Percentiles rank a stretch among this genome's conserved stretches.
Conservation (phyloP, 78 protist genomes). For the Tieghemostelium lacteum region DNA sequence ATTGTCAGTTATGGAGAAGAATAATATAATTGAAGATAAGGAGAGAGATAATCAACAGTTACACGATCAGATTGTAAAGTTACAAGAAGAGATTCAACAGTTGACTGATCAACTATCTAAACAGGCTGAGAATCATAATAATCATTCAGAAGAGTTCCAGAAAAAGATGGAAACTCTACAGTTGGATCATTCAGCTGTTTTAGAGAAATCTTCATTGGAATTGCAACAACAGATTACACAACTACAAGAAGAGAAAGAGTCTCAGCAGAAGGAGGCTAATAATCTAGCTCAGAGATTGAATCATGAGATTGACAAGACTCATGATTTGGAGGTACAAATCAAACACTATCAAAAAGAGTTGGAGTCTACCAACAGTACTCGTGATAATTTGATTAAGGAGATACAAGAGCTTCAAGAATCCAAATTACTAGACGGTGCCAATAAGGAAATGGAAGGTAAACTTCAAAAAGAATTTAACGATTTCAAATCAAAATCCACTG, state of each 20-base stretch:
- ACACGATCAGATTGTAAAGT: neutral
- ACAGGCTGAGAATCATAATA: conserved; percentile 4
- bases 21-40: conserved; percentile 38
- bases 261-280: conserved; percentile 18
- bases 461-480: conserved; percentile 15
- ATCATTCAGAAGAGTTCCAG: neutral
- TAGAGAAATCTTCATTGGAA: conserved; percentile 20
- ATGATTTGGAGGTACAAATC: conserved; percentile 19
- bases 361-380: conserved; percentile 1
- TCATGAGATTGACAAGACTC: conserved; percentile 28
- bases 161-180: conserved; percentile 23
- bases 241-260: conserved; percentile 1
- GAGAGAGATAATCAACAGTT: neutral
- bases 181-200: neutral
- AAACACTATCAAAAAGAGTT: conserved; percentile 45
- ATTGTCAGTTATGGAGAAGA: conserved; percentile 17
- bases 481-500: neutral
- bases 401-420: conserved; percentile 25
- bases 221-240: conserved; percentile 24
- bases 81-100: neutral
- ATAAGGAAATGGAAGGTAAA: conserved; percentile 1
- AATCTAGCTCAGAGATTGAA: conserved; percentile 46
- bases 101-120: neutral
- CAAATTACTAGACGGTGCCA: conserved; percentile 27
- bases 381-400: conserved; percentile 34